Base-by-base conservation (phyloP, 164 flowering plant genomes). In the Tetracentron sinense region DNA sequence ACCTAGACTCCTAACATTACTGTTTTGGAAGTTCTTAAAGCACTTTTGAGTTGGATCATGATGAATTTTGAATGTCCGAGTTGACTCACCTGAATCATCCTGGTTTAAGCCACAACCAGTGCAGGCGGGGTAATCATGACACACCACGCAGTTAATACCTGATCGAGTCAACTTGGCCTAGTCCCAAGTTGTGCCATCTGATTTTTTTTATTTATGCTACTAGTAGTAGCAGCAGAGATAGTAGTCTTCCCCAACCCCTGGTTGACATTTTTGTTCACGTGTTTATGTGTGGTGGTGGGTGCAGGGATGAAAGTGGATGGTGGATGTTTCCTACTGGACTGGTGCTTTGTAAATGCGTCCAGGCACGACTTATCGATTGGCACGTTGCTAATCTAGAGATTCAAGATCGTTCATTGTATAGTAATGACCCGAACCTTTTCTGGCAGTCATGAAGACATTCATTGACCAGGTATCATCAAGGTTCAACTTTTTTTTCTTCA, bases 301-400 rank as follows among this genome's bases (percentile, higher is more conserved):
- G 68, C 88, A 95, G 99, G 96, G 99, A 89, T 74, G 99, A 87
- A 77, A 81, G 89, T 72, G 99, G 94, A 64, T 95, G 99, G 97
- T 95, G 99, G 99, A 77, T 90, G 62, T 82, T 95, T 69, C 97
- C 99, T 3, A 82, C 83, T 7, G 96, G 87, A 42, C 82, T 95
- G 51, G 78, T 90, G 61, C 44, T 92, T 31, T 95, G 97, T 85
- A 95, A 95, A 81, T 78, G 91, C 66, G 65, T 92, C 56, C 99
- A 92, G 67, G 87, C 95, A 35, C 86, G 77, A 53, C 94, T 95
- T 46, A 78, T 90, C 66, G 85, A 90, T 64, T 86, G 96, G 95
- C 98, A 95, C 64, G 83, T 92, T 11, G 99, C 97, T 44, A 95
- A 95, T 83, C 78, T 95, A 77, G 99, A 95, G 83, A 95, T 95